A percentile compares a stretch with the other conserved stretches of the same genome.
phyloP scores from a whole-genome alignment of 2,329 filamentous ascomycete genomes.

The Fusarium continuum region DNA sequence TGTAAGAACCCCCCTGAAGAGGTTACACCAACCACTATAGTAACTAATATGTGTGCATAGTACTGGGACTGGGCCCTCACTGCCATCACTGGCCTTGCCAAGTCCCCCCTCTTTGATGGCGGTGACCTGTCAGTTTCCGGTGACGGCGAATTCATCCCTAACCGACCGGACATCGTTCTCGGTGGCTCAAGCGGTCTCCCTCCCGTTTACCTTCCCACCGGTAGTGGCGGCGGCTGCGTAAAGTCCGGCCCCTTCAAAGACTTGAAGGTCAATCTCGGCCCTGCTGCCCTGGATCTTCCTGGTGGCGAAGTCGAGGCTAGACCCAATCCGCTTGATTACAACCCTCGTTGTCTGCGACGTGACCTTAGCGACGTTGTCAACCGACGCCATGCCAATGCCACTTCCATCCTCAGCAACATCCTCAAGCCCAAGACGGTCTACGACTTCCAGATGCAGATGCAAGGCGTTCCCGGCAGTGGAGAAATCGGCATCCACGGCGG shows the following conservation, averaged over 20 bases:
- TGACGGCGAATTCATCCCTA: slow-evolving; percentile 50
- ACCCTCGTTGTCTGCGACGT: slow-evolving; percentile 55
- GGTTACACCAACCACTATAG: not conserved
- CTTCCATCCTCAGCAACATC: slow-evolving; percentile 51
- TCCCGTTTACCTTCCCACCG: slow-evolving; percentile 52
- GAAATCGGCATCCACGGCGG: slow-evolving; percentile 49
- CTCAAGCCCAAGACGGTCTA: slow-evolving; percentile 48
- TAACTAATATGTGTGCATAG: slow-evolving; percentile 25
- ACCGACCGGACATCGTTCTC: slow-evolving; percentile 37
- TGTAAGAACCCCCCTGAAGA: no score
- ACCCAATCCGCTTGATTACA: slow-evolving; percentile 48
- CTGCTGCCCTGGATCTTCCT: slow-evolving; percentile 45
- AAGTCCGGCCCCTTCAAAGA: slow-evolving; percentile 59
- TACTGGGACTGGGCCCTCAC: slow-evolving; percentile 60
- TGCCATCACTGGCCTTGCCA: slow-evolving; percentile 48
- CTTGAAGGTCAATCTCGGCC: slow-evolving; percentile 53
- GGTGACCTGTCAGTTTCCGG: slow-evolving; percentile 56
- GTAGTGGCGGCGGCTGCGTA: slow-evolving; percentile 65
- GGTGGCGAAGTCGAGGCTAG: slow-evolving; percentile 36
- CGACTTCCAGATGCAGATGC: slow-evolving; percentile 58
- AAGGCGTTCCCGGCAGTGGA: slow-evolving; percentile 45
- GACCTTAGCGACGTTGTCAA: slow-evolving; percentile 46
- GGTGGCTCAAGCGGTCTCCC: slow-evolving; percentile 42
- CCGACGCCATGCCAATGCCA: slow-evolving; percentile 38
- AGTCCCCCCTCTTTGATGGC: slow-evolving; percentile 60